Percentiles rank a stretch among this genome's conserved stretches.
These are phyloP conservation scores for Marasmius sp. DNA, from an alignment of 1,284 basidiomycete species.

Conservation along the genomic window DNA sequence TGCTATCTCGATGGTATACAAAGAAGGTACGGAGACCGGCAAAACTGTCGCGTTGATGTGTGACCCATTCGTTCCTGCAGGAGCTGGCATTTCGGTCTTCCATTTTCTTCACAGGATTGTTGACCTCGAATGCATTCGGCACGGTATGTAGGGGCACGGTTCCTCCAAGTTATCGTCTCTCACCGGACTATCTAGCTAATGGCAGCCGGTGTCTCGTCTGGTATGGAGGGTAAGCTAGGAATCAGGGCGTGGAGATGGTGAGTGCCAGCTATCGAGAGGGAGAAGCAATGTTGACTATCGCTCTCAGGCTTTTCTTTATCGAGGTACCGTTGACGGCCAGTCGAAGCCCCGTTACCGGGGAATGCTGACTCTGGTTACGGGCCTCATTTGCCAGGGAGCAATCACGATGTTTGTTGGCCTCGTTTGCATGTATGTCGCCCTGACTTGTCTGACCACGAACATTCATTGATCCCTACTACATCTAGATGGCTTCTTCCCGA, in stretches of 20 bases:
- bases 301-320: constrained; percentile 56
- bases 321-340: constrained; percentile 37
- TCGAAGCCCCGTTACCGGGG: constrained; percentile 2
- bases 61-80: constrained; percentile 26
- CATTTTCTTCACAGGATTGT: constrained; percentile 64
- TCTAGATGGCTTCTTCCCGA: constrained; percentile 54
- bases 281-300: not conserved
- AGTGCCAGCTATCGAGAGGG: constrained; percentile 8
- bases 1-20: constrained; percentile 67
- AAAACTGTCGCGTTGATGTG: not conserved
- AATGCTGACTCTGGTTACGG: not conserved
- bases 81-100: constrained; percentile 70
- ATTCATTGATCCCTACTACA: not conserved
- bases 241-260: constrained; percentile 76
- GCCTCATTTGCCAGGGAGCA: constrained; percentile 39
- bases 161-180: not conserved
- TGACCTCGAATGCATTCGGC: constrained; percentile 80
- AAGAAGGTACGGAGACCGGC: constrained; percentile 42
- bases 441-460: not conserved
- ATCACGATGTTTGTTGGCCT: constrained; percentile 59
- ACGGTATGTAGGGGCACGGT: constrained; percentile 35
- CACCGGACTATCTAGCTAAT: constrained; percentile 42
- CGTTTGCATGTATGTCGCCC: constrained; percentile 47
- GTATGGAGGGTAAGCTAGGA: constrained; percentile 67
- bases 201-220: constrained; percentile 67